Conservation (phyloP, 2,329 filamentous ascomycete genomes). For the Blastomyces percursus region DNA sequence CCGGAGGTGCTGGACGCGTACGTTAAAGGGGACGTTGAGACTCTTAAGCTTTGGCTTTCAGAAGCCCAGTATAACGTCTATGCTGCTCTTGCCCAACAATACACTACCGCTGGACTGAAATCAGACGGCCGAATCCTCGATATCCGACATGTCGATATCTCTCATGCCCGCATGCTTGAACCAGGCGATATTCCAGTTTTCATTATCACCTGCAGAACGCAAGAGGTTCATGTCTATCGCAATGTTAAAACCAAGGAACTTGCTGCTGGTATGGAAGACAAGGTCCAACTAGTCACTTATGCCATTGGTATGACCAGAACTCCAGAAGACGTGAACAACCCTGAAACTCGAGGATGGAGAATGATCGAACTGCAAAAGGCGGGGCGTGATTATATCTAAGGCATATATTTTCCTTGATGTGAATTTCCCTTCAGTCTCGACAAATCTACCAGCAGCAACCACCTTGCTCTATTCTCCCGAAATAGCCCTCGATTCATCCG, state of each 20-base stretch:
- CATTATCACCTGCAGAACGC: slow-evolving; percentile 90
- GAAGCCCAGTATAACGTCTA: slow-evolving; percentile 96
- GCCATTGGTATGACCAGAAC: slow-evolving; percentile 91
- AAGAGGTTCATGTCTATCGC: slow-evolving; percentile 94
- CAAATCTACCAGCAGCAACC: not conserved
- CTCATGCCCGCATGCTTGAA: slow-evolving; percentile 38
- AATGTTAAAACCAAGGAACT: slow-evolving; percentile 83
- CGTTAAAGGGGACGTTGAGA: slow-evolving; percentile 87
- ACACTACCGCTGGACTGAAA: slow-evolving; percentile 83
- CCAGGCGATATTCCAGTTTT: slow-evolving; percentile 63
- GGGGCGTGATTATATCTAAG: slow-evolving; percentile 73
- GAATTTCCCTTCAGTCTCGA: not conserved
- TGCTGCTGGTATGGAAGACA: slow-evolving; percentile 96
- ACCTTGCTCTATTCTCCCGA: not conserved
- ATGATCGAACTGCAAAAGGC: slow-evolving; percentile 99
- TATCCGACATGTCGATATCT: slow-evolving; percentile 79
- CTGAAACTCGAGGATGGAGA: slow-evolving; percentile 92
- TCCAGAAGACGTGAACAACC: slow-evolving; percentile 91
- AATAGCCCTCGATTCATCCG: not conserved
- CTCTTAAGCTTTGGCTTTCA: slow-evolving; percentile 87
- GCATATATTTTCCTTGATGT: too few species aligned
- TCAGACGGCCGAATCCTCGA: slow-evolving; percentile 92
- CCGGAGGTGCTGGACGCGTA: slow-evolving; percentile 96
- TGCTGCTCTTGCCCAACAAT: slow-evolving; percentile 91
- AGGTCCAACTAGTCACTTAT: slow-evolving; percentile 95